These are phyloP conservation scores for Hermanozyma aechmeae DNA, from an alignment of 805 yeast genomes.

Conservation along the genomic window DNA sequence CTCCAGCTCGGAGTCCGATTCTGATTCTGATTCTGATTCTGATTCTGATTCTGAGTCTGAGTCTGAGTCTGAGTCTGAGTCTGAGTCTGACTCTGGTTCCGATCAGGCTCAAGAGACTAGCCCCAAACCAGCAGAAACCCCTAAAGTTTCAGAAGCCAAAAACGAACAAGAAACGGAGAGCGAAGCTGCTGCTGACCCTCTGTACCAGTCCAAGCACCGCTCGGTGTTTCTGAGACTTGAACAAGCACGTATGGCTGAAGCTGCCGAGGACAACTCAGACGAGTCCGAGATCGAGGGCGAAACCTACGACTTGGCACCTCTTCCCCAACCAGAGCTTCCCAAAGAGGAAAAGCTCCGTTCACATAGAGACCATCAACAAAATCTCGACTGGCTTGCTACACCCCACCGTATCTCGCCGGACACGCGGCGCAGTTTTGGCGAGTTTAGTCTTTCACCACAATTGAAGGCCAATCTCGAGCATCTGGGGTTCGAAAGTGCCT, in stretches of 20 bases:
- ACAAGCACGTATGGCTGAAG: constrained; percentile 7
- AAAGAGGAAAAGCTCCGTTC: constrained; percentile 33
- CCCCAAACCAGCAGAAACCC: too few relatives aligned
- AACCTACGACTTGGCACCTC: constrained; percentile 44
- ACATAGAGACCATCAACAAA: constrained; percentile 17
- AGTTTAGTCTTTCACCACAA: constrained; percentile 35
- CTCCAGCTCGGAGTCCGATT: too few relatives aligned
- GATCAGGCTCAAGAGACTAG: too few relatives aligned
- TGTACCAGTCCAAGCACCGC: constrained; percentile 32
- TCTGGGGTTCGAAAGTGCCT: constrained; percentile 46
- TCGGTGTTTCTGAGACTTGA: constrained; percentile 46
- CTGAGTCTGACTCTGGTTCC: too few relatives aligned
- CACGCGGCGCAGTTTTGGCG: constrained; percentile 36
- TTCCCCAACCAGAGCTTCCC: constrained; percentile 79
- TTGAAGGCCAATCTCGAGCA: constrained; percentile 38
- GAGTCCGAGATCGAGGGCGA: constrained; percentile 11
- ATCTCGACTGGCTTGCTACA: constrained; percentile 56
- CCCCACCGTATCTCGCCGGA: constrained; percentile 51
- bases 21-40: too few relatives aligned
- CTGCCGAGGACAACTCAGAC: too few relatives aligned
- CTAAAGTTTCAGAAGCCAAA: constrained; percentile 5
- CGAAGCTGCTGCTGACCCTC: constrained; percentile 7
- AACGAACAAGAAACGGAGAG: constrained; percentile 4
- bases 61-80: too few relatives aligned
- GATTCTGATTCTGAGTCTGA: background rate